Evolutionary conservation across 805 yeast genomes (phyloP).

Genomic region (Candida nemodendra): DNA sequence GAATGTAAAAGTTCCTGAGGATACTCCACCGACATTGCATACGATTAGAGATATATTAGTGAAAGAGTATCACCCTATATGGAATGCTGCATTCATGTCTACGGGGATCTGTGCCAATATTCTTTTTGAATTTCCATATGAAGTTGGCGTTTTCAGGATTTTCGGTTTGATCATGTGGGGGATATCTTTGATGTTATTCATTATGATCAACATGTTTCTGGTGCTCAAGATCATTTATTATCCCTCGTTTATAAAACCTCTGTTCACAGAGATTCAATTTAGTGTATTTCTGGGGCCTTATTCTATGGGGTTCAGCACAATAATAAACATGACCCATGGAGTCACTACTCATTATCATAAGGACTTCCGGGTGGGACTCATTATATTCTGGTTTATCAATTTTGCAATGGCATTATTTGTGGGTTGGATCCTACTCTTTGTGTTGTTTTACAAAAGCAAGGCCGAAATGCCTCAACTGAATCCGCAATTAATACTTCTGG

Average conservation of each 20-base stretch:
- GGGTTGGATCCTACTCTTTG: constrained; percentile 57
- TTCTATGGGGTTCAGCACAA: constrained; percentile 76
- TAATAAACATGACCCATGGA: constrained; percentile 53
- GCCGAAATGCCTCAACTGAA: constrained; percentile 39
- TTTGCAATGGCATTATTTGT: constrained; percentile 51
- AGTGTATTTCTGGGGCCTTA: constrained; percentile 71
- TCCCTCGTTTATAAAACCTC: constrained; percentile 20
- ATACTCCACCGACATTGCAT: no score
- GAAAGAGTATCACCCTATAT: constrained; percentile 46
- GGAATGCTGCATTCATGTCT: constrained; percentile 77
- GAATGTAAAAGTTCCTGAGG: no score
- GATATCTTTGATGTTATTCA: constrained; percentile 46
- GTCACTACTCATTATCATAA: constrained; percentile 37
- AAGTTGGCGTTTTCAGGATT: constrained; percentile 20
- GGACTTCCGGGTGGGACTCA: constrained; percentile 37
- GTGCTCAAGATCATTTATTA: constrained; percentile 33
- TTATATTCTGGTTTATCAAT: constrained; percentile 69
- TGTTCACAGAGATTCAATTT: constrained; percentile 41
- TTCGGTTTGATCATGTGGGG: constrained; percentile 43
- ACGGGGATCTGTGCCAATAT: constrained; percentile 66
- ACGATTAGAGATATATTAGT: constrained; percentile 18
- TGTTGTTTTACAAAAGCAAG: constrained; percentile 40
- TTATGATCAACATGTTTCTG: constrained; percentile 41
- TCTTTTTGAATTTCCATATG: constrained; percentile 55
- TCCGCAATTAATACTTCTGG: constrained; percentile 63